Evolutionary conservation across 2,329 filamentous ascomycete species (phyloP).

Genomic region (Aspergillus uvarum): DNA sequence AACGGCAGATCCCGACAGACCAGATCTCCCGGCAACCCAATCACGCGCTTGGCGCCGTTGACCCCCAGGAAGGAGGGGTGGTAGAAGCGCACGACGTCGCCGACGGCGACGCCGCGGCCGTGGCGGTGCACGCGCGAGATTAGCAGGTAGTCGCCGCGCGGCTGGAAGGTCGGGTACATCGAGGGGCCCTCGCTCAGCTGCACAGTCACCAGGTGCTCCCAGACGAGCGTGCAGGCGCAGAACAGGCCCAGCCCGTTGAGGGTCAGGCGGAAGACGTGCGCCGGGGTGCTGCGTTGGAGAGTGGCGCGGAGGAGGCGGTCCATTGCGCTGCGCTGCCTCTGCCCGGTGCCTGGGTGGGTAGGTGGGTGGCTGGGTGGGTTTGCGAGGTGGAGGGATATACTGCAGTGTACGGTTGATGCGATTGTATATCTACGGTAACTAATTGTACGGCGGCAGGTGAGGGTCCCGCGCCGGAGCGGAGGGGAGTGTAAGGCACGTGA

Average conservation of each 20-base stretch:
- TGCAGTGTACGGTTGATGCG: too few species aligned
- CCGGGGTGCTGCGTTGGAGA: conserved; percentile 24
- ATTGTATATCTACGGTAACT: too few species aligned
- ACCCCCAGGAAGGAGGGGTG: conserved; percentile 67
- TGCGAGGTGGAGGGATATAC: too few species aligned
- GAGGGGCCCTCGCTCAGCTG: conserved; percentile 68
- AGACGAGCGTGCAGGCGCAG: conserved; percentile 38
- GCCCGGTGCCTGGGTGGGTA: too few species aligned
- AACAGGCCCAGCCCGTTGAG: conserved; percentile 36
- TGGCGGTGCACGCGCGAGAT: conserved; percentile 66
- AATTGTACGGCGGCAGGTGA: too few species aligned
- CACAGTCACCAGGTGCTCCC: conserved; percentile 62
- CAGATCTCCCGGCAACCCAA: conserved; percentile 67
- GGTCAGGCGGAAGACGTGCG: conserved; percentile 28
- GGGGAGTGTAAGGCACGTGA: conserved; percentile 10
- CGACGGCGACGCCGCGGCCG: conserved; percentile 69
- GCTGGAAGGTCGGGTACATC: conserved; percentile 82
- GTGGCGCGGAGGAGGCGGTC: conserved; percentile 30
- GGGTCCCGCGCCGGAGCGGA: too few species aligned
- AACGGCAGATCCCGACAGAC: conserved; percentile 47
- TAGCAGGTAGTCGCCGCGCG: conserved; percentile 66
- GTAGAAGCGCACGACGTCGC: conserved; percentile 77
- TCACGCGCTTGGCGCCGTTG: conserved; percentile 73
- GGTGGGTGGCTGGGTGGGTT: too few species aligned
- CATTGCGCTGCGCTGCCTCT: conserved; percentile 18